Evolutionary conservation across 768 basidiomycete genomes (phyloP).

Genomic region (Termitomyces sp.): DNA sequence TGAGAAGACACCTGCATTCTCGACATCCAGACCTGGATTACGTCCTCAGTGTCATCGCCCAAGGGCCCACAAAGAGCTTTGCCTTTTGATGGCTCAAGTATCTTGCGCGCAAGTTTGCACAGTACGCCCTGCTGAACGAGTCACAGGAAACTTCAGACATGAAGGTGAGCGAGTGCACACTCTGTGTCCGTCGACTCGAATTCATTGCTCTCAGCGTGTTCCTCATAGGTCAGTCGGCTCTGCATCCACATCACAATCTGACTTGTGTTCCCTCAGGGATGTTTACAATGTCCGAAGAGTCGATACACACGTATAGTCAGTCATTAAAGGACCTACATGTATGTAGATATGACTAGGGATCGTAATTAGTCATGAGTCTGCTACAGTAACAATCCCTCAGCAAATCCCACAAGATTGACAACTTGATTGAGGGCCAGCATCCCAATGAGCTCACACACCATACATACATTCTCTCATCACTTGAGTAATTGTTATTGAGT

Average conservation of each 20-base stretch:
- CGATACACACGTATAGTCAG: slow-evolving; percentile 97
- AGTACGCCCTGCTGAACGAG: slow-evolving; percentile 90
- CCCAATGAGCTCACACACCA: too few relatives aligned
- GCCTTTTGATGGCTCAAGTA: slow-evolving; percentile 91
- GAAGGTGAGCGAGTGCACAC: slow-evolving; percentile 55
- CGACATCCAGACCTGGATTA: slow-evolving; percentile 87
- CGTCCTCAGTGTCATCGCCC: slow-evolving; percentile 83
- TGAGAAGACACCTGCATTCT: slow-evolving; percentile 64
- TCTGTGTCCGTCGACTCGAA: neutral
- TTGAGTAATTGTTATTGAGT: too few relatives aligned
- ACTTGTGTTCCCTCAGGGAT: too few relatives aligned
- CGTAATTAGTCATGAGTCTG: too few relatives aligned
- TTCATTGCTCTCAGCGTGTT: neutral
- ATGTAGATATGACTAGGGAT: too few relatives aligned
- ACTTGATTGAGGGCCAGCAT: too few relatives aligned
- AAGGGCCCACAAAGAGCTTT: slow-evolving; percentile 95
- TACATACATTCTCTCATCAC: too few relatives aligned
- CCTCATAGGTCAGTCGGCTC: slow-evolving; percentile 27
- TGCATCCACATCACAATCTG: too few relatives aligned
- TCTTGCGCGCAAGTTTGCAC: slow-evolving; percentile 87
- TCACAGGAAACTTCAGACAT: slow-evolving; percentile 92
- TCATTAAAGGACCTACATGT: too few relatives aligned
- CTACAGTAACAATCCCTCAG: too few relatives aligned
- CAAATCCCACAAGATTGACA: too few relatives aligned
- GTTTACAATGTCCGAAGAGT: slow-evolving; percentile 99